Conservation (phyloP, 2,329 filamentous ascomycete species). For the Colletotrichum siamense region DNA sequence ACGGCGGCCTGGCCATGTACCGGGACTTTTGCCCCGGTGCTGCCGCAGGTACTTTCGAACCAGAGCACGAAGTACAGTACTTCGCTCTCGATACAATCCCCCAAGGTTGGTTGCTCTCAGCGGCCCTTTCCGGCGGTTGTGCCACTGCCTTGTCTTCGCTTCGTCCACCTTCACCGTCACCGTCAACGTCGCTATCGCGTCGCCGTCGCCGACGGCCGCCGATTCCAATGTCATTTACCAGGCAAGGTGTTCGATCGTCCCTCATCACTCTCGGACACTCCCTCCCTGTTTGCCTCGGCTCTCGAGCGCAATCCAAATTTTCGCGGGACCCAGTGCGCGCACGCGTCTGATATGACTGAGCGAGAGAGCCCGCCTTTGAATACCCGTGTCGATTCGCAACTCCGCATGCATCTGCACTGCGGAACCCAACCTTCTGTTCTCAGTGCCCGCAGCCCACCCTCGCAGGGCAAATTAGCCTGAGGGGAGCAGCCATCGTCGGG, state of each 20-base stretch:
- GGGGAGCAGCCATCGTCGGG: background rate
- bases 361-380: background rate
- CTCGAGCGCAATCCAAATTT: background rate
- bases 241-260: background rate
- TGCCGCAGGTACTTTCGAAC: background rate
- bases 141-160: background rate
- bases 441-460: background rate
- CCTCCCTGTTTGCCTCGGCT: background rate
- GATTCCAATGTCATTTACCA: background rate
- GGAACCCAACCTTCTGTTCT: background rate
- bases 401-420: slow-evolving; percentile 1
- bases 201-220: background rate
- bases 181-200: background rate
- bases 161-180: background rate
- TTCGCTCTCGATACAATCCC: background rate
- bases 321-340: background rate
- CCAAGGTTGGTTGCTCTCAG: background rate
- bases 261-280: background rate
- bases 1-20: background rate
- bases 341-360: background rate
- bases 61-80: background rate
- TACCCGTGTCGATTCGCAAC: background rate
- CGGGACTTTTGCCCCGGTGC: background rate
- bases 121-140: slow-evolving; percentile 8
- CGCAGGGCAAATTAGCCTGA: slow-evolving; percentile 12